Percentiles rank a stretch among this genome's conserved stretches.
Evolutionary conservation across 768 basidiomycete species (phyloP).

Genomic region (Coprinellus aureogranulatus): DNA sequence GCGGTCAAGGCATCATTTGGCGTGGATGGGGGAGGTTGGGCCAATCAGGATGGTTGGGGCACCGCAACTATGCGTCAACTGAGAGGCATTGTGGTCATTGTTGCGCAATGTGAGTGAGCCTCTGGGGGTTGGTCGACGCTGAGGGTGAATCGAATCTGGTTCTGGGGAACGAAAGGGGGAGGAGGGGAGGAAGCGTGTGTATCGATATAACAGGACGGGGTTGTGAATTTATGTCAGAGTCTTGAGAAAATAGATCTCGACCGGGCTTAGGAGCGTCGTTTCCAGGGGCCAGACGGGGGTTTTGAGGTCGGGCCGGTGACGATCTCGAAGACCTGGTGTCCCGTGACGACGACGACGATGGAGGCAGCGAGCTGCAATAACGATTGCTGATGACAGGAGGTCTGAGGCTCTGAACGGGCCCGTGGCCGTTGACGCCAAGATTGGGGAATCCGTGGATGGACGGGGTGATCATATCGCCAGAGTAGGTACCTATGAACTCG

Average conservation of each 20-base stretch:
- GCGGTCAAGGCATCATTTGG: too few species aligned
- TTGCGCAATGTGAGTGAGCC: neutral
- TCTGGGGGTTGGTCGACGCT: neutral
- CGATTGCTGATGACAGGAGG: neutral
- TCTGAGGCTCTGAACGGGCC: neutral
- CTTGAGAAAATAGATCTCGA: slow-evolving; percentile 13
- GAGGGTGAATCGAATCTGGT: slow-evolving; percentile 5
- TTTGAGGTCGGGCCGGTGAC: neutral
- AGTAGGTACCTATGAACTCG: too few species aligned
- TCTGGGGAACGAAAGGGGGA: slow-evolving; percentile 1
- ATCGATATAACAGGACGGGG: slow-evolving; percentile 15
- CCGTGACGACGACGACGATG: slow-evolving; percentile 19
- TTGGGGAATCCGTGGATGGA: neutral
- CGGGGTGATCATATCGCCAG: too few species aligned
- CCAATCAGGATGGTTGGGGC: slow-evolving; percentile 23
- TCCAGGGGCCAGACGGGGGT: neutral
- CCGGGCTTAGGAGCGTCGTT: neutral
- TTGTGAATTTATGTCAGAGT: slow-evolving; percentile 12
- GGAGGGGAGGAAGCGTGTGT: slow-evolving; percentile 8
- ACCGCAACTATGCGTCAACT: slow-evolving; percentile 26
- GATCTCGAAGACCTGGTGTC: slow-evolving; percentile 3
- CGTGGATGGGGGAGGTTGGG: slow-evolving; percentile 15
- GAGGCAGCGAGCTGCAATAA: slow-evolving; percentile 19
- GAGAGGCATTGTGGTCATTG: neutral
- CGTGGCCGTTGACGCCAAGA: slow-evolving; percentile 9